Percentiles rank a stretch among this genome's conserved stretches.
phyloP scores from a whole-genome alignment of 2,329 filamentous ascomycete genomes.

The Colletotrichum incanum region DNA sequence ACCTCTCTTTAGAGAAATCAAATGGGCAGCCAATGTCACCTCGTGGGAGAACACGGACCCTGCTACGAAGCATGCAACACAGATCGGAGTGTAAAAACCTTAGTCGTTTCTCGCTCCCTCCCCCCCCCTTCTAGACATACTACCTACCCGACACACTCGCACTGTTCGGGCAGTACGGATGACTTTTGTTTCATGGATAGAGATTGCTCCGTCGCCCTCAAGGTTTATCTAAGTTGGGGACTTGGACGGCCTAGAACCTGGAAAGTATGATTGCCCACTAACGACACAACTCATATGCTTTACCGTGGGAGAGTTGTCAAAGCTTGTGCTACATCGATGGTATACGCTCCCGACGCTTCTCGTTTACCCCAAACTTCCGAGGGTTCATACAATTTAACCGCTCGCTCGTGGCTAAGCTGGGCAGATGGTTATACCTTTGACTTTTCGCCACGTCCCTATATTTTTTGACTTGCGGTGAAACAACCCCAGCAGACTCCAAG shows the following conservation, averaged over 20 bases:
- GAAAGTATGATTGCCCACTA: not conserved
- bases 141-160: not conserved
- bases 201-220: not conserved
- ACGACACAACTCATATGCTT: not conserved
- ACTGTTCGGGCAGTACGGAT: not conserved
- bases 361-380: not conserved
- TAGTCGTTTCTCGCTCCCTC: not conserved
- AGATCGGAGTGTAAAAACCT: constrained; percentile 1
- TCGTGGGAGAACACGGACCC: constrained; percentile 48
- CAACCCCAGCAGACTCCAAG: no score
- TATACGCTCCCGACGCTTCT: not conserved
- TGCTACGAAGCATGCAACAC: not conserved
- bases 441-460: not conserved
- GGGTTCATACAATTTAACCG: not conserved
- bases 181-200: not conserved
- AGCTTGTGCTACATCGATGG: not conserved
- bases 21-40: not conserved
- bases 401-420: not conserved
- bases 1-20: not conserved
- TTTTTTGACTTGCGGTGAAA: not conserved
- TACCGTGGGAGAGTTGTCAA: not conserved
- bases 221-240: not conserved
- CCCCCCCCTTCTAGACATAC: no score
- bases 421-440: not conserved
- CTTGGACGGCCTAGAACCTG: not conserved